Percentiles rank a stretch among this genome's conserved stretches.
Evolutionary conservation across 1,139 yeast genomes (phyloP).

Genomic region (Candida glucosophila): DNA sequence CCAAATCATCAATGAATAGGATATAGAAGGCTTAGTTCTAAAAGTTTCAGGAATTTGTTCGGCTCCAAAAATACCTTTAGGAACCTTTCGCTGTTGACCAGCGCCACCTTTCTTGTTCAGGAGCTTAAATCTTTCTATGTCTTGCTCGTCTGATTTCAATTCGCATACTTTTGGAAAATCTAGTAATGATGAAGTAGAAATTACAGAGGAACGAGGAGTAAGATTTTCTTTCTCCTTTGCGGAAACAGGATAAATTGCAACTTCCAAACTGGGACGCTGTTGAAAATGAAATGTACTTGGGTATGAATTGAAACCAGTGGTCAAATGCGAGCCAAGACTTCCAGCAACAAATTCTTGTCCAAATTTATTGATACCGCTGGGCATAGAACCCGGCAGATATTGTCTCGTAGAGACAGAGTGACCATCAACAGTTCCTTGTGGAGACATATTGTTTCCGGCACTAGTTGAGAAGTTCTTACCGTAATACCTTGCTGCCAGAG

Average conservation of each 20-base stretch:
- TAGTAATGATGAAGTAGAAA: conserved; percentile 16
- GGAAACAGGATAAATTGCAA: conserved; percentile 16
- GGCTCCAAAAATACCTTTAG: conserved; percentile 51
- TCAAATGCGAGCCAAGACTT: conserved; percentile 6
- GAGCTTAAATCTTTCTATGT: conserved; percentile 36
- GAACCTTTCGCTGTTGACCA: conserved; percentile 22
- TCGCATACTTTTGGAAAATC: conserved; percentile 22
- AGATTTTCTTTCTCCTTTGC: conserved; percentile 8
- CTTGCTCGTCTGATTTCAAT: conserved; percentile 25
- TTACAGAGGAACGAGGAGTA: conserved; percentile 15
- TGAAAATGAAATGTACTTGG: conserved; percentile 16
- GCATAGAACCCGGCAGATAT: too few relatives aligned
- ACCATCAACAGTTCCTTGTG: conserved; percentile 11
- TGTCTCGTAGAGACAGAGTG: conserved; percentile 12
- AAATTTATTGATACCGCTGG: conserved; percentile 6
- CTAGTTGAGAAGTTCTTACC: conserved; percentile 12
- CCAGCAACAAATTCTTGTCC: conserved; percentile 12
- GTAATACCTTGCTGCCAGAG: conserved; percentile 33
- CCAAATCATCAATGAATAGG: conserved; percentile 74
- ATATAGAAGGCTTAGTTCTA: conserved; percentile 71
- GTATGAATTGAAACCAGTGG: conserved; percentile 5
- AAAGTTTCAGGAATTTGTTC: conserved; percentile 85
- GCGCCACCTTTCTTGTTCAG: conserved; percentile 27
- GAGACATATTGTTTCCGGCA: conserved; percentile 5
- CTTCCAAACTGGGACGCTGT: conserved; percentile 34